These are phyloP conservation scores for Teunomyces panamensis DNA, from an alignment of 805 yeast genomes.

Conservation along the genomic window DNA sequence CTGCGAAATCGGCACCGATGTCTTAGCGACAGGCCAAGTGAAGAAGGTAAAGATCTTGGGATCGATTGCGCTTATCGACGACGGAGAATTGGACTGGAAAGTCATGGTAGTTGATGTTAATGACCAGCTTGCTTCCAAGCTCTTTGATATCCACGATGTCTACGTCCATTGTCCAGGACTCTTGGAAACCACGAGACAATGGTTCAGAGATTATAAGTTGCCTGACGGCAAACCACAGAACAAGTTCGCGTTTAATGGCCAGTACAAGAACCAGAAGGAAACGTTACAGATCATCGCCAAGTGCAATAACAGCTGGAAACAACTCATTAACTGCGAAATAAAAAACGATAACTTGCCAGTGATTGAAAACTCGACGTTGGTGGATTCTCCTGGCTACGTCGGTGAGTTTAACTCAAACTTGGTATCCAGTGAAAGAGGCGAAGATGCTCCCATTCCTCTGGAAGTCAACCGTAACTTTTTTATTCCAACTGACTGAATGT, in stretches of 20 bases:
- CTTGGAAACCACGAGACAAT: slow-evolving; percentile 89
- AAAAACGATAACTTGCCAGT: slow-evolving; percentile 15
- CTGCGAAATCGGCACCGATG: slow-evolving; percentile 79
- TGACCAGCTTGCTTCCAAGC: slow-evolving; percentile 85
- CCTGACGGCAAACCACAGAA: slow-evolving; percentile 98
- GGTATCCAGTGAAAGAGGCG: slow-evolving; percentile 15
- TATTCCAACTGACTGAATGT: slow-evolving; percentile 7
- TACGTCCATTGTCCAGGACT: slow-evolving; percentile 88
- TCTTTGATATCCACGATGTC: slow-evolving; percentile 89
- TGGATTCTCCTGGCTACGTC: slow-evolving; percentile 24
- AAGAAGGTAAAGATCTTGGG: slow-evolving; percentile 91
- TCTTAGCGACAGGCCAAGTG: slow-evolving; percentile 68
- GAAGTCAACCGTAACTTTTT: slow-evolving; percentile 21
- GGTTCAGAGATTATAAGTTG: slow-evolving; percentile 97
- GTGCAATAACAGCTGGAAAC: slow-evolving; percentile 82
- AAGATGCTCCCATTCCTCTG: slow-evolving; percentile 37
- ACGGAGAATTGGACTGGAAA: slow-evolving; percentile 90
- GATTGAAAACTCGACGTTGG: slow-evolving; percentile 38
- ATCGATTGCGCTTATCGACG: slow-evolving; percentile 90
- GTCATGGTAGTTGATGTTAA: slow-evolving; percentile 77
- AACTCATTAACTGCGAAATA: slow-evolving; percentile 62
- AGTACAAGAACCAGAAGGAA: slow-evolving; percentile 81
- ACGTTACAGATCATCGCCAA: slow-evolving; percentile 83
- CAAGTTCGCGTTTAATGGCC: slow-evolving; percentile 95
- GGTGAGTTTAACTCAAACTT: slow-evolving; percentile 14